Conservation (phyloP, 176 grass and related monocot genomes). For the Alloteropsis semialata region DNA sequence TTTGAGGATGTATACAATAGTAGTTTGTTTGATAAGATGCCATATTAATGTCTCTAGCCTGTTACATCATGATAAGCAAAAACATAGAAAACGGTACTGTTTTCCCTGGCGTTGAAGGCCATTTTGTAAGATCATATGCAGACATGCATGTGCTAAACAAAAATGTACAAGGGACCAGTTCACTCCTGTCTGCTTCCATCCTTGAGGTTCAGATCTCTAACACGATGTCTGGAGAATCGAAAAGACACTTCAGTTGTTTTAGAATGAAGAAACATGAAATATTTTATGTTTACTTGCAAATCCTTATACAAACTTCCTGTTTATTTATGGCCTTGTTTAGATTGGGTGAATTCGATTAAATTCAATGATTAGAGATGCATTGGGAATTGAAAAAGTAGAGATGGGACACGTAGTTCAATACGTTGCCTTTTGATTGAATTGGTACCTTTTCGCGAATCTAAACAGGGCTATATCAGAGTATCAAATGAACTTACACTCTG, state of each 20-base stretch:
- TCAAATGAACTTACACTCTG: constrained; percentile 59
- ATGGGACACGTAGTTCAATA: too few relatives aligned
- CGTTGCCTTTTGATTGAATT: too few relatives aligned
- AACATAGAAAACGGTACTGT: background rate
- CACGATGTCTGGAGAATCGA: constrained; percentile 47
- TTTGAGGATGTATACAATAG: background rate
- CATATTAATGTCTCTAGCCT: background rate
- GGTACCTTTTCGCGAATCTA: too few relatives aligned
- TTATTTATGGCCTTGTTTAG: too few relatives aligned
- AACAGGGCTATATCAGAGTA: too few relatives aligned
- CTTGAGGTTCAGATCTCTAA: constrained; percentile 50
- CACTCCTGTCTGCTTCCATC: background rate
- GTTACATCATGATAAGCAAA: background rate
- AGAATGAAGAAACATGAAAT: background rate
- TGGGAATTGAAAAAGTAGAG: too few relatives aligned
- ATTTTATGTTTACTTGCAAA: background rate
- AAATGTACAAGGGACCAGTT: background rate
- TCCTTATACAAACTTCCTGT: background rate
- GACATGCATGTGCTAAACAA: background rate
- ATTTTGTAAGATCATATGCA: background rate
- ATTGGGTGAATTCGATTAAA: too few relatives aligned
- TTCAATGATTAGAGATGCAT: too few relatives aligned
- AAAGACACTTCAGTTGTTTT: background rate
- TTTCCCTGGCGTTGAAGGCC: background rate
- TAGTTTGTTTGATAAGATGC: background rate